These are phyloP conservation scores for Rhynchosporium agropyri DNA, from an alignment of 2,329 filamentous ascomycete genomes.

Conservation along the genomic window DNA sequence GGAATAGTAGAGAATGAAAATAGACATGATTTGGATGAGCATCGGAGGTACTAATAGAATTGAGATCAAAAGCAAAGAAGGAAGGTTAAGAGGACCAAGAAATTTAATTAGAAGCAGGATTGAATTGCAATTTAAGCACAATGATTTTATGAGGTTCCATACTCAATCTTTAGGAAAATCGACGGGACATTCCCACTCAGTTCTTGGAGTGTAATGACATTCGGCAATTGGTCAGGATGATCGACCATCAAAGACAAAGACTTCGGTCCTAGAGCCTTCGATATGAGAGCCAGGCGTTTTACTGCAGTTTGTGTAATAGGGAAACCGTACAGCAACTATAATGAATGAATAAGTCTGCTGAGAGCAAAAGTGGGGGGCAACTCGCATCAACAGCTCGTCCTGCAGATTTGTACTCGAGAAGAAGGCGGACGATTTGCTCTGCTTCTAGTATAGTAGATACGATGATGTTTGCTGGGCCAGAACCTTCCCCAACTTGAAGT, in stretches of 20 bases:
- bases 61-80: not conserved
- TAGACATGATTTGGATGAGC: not conserved
- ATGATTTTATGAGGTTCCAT: not conserved
- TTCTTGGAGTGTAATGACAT: constrained; percentile 49
- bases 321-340: constrained; percentile 59
- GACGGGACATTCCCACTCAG: constrained; percentile 52
- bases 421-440: constrained; percentile 63
- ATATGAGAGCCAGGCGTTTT: constrained; percentile 60
- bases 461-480: constrained; percentile 58
- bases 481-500: constrained; percentile 66
- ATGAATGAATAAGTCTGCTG: constrained; percentile 14
- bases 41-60: not conserved
- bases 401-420: constrained; percentile 58
- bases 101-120: not conserved
- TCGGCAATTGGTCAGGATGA: constrained; percentile 61
- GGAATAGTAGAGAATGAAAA: not conserved
- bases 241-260: constrained; percentile 70
- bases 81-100: not conserved
- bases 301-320: constrained; percentile 66
- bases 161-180: constrained; percentile 67
- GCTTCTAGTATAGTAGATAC: constrained; percentile 76
- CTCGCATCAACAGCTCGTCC: constrained; percentile 62
- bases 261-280: constrained; percentile 55
- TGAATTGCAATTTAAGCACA: not conserved
- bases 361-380: constrained; percentile 19